Evolutionary conservation across 1,139 yeast genomes (phyloP).

Genomic region (Scheffersomyces segobiensis): DNA sequence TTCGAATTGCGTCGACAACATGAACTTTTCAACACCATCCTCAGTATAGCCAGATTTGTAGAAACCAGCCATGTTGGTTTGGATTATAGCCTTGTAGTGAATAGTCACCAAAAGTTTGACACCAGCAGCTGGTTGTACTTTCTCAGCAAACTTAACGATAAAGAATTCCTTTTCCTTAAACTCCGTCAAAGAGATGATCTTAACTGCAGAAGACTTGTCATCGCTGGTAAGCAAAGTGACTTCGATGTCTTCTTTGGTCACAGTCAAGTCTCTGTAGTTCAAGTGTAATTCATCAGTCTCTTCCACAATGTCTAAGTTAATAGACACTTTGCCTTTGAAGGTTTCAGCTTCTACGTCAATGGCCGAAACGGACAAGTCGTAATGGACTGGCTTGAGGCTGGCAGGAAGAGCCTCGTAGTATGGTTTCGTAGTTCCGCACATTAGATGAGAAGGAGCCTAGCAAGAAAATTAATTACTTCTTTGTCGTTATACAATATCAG

Average conservation of each 20-base stretch:
- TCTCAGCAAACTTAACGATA: constrained; percentile 20
- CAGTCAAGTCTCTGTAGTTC: constrained; percentile 41
- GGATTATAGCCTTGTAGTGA: constrained; percentile 48
- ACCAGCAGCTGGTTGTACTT: constrained; percentile 3
- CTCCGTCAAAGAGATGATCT: constrained; percentile 19
- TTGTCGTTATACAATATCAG: neutral
- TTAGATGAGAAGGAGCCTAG: neutral
- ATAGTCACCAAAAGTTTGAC: constrained; percentile 29
- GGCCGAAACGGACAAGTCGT: constrained; percentile 38
- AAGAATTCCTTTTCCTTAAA: constrained; percentile 29
- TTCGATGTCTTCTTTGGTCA: constrained; percentile 10
- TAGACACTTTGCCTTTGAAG: constrained; percentile 43
- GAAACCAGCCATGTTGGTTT: constrained; percentile 81
- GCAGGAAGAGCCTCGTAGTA: constrained; percentile 46
- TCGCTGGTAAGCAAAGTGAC: constrained; percentile 6
- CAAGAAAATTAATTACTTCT: neutral
- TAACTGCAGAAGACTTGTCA: constrained; percentile 4
- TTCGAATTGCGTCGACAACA: constrained; percentile 87
- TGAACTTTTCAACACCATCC: constrained; percentile 60
- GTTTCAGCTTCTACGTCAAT: constrained; percentile 34
- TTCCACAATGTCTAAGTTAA: constrained; percentile 34
- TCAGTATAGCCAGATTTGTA: constrained; percentile 70
- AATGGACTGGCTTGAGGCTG: constrained; percentile 42
- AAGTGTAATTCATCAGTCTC: constrained; percentile 40
- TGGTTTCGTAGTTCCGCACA: constrained; percentile 6